These are phyloP conservation scores for Aspergillus puulaauensis DNA, from an alignment of 2,329 filamentous ascomycete genomes.

Conservation along the genomic window DNA sequence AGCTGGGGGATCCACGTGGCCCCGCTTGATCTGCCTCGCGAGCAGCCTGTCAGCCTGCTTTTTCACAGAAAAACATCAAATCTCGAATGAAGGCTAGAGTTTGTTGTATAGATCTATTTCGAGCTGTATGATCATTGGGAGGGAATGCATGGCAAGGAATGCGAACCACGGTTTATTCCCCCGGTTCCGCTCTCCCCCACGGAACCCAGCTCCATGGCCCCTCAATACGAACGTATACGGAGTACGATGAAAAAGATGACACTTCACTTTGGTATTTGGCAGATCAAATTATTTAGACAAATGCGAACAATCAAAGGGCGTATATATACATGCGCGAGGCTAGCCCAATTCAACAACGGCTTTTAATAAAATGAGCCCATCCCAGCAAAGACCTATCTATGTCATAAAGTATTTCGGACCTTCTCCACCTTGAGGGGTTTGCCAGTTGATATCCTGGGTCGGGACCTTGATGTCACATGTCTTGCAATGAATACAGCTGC, in stretches of 20 bases:
- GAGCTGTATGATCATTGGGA: neutral
- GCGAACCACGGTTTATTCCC: neutral
- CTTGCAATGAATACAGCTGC: slow-evolving; percentile 97
- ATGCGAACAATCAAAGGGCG: neutral
- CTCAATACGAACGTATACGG: no score
- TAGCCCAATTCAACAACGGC: neutral
- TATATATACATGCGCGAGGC: neutral
- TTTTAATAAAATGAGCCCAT: neutral
- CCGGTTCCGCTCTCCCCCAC: neutral
- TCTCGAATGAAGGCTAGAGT: neutral
- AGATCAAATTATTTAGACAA: no score
- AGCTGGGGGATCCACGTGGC: slow-evolving; percentile 28
- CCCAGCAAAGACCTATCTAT: slow-evolving; percentile 21
- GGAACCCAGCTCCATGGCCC: neutral
- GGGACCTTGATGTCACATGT: slow-evolving; percentile 99
- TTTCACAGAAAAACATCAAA: no score
- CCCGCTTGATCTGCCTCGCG: slow-evolving; percentile 16
- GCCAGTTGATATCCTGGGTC: slow-evolving; percentile 95
- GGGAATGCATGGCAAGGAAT: neutral
- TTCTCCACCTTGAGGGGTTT: slow-evolving; percentile 88
- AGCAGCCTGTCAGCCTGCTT: neutral
- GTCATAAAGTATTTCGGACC: slow-evolving; percentile 67
- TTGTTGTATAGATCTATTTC: neutral
- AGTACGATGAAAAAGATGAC: no score
- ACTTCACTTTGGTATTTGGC: no score